These are phyloP conservation scores for Grosmannia serpens DNA, from an alignment of 2,329 filamentous ascomycete genomes.

Conservation along the genomic window DNA sequence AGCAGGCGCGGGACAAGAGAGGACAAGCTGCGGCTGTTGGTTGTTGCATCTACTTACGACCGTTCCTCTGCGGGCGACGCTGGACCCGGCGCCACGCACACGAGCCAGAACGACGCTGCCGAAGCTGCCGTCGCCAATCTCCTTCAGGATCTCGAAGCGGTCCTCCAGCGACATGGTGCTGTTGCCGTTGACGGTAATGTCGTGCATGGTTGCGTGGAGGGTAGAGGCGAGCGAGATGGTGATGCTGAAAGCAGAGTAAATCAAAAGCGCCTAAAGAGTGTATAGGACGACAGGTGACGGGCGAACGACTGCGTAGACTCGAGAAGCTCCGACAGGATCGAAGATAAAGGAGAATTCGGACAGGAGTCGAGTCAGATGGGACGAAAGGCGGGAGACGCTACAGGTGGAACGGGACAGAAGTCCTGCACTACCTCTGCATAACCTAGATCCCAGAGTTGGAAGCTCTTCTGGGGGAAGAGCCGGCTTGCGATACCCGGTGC, in stretches of 20 bases:
- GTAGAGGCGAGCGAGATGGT: too few relatives aligned
- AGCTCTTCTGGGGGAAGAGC: conserved; percentile 5
- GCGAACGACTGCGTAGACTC: conserved; percentile 1
- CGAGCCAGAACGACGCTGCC: conserved; percentile 88
- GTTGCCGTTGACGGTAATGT: conserved; percentile 55
- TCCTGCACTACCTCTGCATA: conserved; percentile 1
- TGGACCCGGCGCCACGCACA: conserved; percentile 80
- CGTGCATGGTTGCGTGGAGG: conserved; percentile 47
- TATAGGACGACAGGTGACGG: neutral
- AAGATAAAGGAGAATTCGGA: neutral
- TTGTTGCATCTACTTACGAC: conserved; percentile 51
- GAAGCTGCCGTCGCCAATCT: conserved; percentile 98
- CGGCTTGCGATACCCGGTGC: neutral
- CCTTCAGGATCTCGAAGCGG: conserved; percentile 92
- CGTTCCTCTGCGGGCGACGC: conserved; percentile 78
- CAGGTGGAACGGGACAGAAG: neutral
- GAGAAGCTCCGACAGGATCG: neutral
- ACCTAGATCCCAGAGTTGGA: conserved; percentile 3
- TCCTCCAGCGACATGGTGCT: conserved; percentile 64
- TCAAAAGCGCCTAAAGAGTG: conserved; percentile 1
- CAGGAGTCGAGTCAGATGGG: neutral
- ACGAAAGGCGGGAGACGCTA: neutral
- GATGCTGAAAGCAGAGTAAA: neutral
- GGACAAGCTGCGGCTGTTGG: neutral
- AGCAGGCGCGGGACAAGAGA: neutral